Base-by-base conservation (phyloP, 1,284 basidiomycete species). In the Tilletia horrida region DNA sequence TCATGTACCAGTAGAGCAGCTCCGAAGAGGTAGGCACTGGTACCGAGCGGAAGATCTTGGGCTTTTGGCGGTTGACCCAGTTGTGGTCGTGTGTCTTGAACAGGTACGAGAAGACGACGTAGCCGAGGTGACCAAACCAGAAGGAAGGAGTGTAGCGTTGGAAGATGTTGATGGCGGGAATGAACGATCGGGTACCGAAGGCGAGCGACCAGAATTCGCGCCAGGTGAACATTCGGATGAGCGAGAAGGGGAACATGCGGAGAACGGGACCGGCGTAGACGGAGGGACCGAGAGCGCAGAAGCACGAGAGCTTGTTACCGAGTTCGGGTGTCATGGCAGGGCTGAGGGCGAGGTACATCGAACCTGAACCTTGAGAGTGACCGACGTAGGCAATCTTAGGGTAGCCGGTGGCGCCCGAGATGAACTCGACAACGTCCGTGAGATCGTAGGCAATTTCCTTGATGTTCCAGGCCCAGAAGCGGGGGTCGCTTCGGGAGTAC, bases 401-500 rank as follows among this genome's bases (percentile, higher is more conserved):
- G 40, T 69, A 69, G 9, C 74, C 77, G 4, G 80, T 79, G 13
- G 71, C 74, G 31, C 73, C 72, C 23, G 74, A 71, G 66, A 81
- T 73, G 70, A 74, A 81, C 70, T 81, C 72, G 67, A 81, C 76
- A 31, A 79, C 64, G 50, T 81, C 78, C 27, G 72, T 70, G 16
- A 81, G 71, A 64, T 81, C 80, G 31, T 75, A 76, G 25, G 79
- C 80, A 13, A 81, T 71, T 61, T 81, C 79, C 70, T 80, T 78
- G 69, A 81, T 69, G 59, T 76, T 73, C 76, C 77, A 81, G 27
- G 80, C 79, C 80, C 80, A 81, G 73, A 79, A 81, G n/a, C 80
- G 72, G 23, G 80, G 80, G 66, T 81, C 80, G 62, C 68, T 71
- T 13, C 76, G 74, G 14, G 66, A 67, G 70, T 70, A 81, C 52